Percentiles rank a stretch among this genome's conserved stretches.
phyloP scores from a whole-genome alignment of 257 asterid species.

The Jaltomata sinuosa region DNA sequence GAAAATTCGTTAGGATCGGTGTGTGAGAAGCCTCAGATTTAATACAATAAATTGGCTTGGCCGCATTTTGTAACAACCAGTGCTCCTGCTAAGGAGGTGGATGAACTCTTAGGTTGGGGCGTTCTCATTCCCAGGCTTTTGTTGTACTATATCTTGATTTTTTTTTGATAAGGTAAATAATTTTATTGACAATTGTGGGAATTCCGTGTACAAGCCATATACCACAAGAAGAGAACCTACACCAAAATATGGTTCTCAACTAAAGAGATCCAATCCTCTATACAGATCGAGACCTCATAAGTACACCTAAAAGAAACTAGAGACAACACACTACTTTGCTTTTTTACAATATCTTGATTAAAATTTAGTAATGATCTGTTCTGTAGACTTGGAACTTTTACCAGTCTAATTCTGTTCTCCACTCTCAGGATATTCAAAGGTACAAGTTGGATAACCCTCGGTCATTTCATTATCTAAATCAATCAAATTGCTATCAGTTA shows the following conservation, averaged over 20 bases:
- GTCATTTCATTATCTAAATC: conserved; percentile 15
- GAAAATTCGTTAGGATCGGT: background rate
- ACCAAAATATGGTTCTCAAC: background rate
- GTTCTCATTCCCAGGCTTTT: background rate
- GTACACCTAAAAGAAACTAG: background rate
- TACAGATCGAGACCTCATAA: background rate
- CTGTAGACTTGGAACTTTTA: background rate
- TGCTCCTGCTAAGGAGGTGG: background rate
- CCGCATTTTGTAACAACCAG: background rate
- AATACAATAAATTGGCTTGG: background rate
- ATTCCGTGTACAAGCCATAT: background rate
- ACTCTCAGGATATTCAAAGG: conserved; percentile 8
- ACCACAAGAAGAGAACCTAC: background rate
- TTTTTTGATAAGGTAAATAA: background rate
- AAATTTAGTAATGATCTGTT: background rate
- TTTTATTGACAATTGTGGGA: background rate
- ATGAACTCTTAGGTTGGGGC: background rate
- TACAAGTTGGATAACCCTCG: conserved; percentile 13
- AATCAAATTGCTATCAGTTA: conserved; percentile 13
- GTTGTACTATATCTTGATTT: background rate
- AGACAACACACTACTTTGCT: background rate
- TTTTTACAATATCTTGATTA: background rate
- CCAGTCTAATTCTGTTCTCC: background rate
- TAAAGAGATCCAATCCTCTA: background rate
- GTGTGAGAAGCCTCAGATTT: background rate